phyloP scores from a whole-genome alignment of 1,284 basidiomycete species.

The Ganoderma lucidum region DNA sequence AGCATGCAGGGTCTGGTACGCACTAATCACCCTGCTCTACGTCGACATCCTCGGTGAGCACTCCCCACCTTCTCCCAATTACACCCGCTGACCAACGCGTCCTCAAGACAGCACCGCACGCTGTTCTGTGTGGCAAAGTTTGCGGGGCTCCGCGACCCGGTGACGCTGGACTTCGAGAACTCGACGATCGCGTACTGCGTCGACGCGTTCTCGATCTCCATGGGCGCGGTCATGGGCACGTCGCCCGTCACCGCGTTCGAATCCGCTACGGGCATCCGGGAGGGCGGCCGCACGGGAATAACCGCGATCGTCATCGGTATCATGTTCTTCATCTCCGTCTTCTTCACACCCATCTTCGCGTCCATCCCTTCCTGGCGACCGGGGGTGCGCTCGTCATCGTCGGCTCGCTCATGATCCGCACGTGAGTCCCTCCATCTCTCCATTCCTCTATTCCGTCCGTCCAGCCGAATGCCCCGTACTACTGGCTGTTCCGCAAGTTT shows the following conservation, averaged over 20 bases:
- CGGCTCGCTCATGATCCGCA: conserved; percentile 90
- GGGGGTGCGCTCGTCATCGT: conserved; percentile 89
- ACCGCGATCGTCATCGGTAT: conserved; percentile 81
- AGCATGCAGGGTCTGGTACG: conserved; percentile 86
- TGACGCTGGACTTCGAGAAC: conserved; percentile 89
- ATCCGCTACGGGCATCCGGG: conserved; percentile 81
- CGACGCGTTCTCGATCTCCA: conserved; percentile 83
- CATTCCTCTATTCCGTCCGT: not conserved
- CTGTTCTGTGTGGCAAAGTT: conserved; percentile 93
- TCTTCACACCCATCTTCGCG: conserved; percentile 92
- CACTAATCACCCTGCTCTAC: conserved; percentile 88
- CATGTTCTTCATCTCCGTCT: conserved; percentile 86
- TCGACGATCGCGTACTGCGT: conserved; percentile 88
- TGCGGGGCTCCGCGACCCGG: conserved; percentile 84
- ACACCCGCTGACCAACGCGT: not conserved
- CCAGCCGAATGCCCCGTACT: not conserved
- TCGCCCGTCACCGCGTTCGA: conserved; percentile 91
- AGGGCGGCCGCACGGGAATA: conserved; percentile 90
- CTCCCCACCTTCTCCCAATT: conserved; percentile 3
- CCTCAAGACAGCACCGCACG: conserved; percentile 56
- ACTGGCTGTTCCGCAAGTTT: too few species aligned
- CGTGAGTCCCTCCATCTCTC: conserved; percentile 49
- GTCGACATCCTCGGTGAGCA: conserved; percentile 81
- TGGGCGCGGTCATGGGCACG: conserved; percentile 86
- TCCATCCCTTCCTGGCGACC: conserved; percentile 89